These are phyloP conservation scores for Echria macrotheca DNA, from an alignment of 495 filamentous ascomycete genomes.

Conservation along the genomic window DNA sequence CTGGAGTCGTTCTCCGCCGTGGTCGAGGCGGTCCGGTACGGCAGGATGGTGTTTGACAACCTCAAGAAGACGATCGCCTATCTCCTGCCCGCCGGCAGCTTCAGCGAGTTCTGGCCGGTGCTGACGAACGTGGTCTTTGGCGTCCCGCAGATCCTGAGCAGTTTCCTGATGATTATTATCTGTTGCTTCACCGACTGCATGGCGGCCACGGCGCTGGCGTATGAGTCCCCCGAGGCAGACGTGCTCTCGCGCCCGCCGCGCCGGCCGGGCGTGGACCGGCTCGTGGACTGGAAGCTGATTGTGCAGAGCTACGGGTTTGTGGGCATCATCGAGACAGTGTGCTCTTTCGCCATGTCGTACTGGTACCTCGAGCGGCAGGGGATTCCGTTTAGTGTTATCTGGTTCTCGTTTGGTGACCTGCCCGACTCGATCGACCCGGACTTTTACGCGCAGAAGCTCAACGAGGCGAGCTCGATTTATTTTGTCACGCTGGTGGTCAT, in stretches of 20 bases:
- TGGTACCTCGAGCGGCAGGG: constrained; percentile 58
- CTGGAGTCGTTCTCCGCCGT: constrained; percentile 61
- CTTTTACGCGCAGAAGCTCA: constrained; percentile 43
- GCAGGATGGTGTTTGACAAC: constrained; percentile 64
- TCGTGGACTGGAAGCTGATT: constrained; percentile 61
- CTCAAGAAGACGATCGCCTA: constrained; percentile 69
- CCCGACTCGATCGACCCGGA: constrained; percentile 42
- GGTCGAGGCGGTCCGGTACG: constrained; percentile 63
- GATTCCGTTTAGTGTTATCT: constrained; percentile 50
- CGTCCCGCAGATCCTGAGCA: constrained; percentile 59
- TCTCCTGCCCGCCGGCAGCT: constrained; percentile 61
- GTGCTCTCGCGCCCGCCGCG: constrained; percentile 56
- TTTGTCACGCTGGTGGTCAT: constrained; percentile 70
- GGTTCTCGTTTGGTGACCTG: constrained; percentile 54
- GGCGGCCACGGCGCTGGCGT: constrained; percentile 60
- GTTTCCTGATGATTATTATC: constrained; percentile 67
- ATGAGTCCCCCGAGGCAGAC: constrained; percentile 68
- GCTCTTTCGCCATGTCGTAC: constrained; percentile 60
- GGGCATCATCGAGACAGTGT: constrained; percentile 54
- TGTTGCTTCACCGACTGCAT: constrained; percentile 64
- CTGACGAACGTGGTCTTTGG: constrained; percentile 64
- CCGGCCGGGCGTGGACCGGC: constrained; percentile 52
- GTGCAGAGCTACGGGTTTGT: constrained; percentile 60
- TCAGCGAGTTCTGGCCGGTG: constrained; percentile 68
- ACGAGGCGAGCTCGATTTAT: constrained; percentile 60